Conservation (phyloP, 2,329 filamentous ascomycete genomes). For the Pseudogymnoascus sp. region DNA sequence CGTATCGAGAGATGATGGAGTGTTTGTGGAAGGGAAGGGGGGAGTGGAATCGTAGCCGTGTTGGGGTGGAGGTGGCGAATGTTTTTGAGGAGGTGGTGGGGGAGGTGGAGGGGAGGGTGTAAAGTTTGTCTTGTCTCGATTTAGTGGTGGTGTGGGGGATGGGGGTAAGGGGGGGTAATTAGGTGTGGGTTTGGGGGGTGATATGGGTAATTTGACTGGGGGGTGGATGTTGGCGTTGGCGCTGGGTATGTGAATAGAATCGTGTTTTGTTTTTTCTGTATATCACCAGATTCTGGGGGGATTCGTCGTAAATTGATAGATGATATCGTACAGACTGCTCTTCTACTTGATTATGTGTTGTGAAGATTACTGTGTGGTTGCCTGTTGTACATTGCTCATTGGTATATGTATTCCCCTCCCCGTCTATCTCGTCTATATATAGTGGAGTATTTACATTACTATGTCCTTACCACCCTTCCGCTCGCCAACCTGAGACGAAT, state of each 20-base stretch:
- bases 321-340: not conserved
- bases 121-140: not conserved
- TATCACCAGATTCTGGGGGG: not conserved
- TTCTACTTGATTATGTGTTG: not conserved
- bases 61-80: constrained; percentile 52
- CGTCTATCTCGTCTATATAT: not conserved
- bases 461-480: not conserved
- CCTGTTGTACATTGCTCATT: not conserved
- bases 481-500: not conserved
- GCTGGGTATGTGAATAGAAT: constrained; percentile 1
- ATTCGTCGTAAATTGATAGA: not conserved
- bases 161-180: not conserved
- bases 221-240: not conserved
- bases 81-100: constrained; percentile 68
- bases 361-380: not conserved
- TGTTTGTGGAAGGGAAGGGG: constrained; percentile 71
- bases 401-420: not conserved
- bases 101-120: constrained; percentile 33
- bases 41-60: constrained; percentile 75
- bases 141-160: not conserved
- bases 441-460: constrained; percentile 1
- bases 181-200: not conserved
- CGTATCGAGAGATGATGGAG: constrained; percentile 85
- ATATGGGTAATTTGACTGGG: not conserved
- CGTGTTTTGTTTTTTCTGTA: constrained; percentile 6